Conservation (phyloP, 768 basidiomycete genomes). For the Amanita molliuscula region DNA sequence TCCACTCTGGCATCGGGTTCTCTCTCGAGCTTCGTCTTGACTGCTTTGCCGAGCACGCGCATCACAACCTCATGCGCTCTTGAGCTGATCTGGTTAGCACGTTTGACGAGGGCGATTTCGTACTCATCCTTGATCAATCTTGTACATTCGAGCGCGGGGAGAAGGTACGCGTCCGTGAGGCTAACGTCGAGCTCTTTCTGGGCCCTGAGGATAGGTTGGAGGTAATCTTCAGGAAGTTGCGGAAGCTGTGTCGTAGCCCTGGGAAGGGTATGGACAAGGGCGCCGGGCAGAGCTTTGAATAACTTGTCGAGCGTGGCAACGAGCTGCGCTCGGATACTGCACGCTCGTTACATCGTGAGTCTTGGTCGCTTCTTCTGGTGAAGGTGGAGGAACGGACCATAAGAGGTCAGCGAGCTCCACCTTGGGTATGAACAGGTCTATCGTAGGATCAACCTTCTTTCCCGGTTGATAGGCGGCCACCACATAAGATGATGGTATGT, state of each 20-base stretch:
- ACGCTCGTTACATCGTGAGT: conserved; percentile 55
- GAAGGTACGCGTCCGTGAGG: conserved; percentile 53
- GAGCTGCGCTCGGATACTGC: conserved; percentile 37
- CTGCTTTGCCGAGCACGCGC: conserved; percentile 75
- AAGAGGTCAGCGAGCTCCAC: conserved; percentile 64
- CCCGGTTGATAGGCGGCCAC: conserved; percentile 47
- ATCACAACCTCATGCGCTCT: conserved; percentile 88
- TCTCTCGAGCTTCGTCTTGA: conserved; percentile 42
- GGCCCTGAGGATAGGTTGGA: conserved; percentile 22
- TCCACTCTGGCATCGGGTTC: conserved; percentile 33
- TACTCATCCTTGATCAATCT: conserved; percentile 66
- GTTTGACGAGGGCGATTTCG: conserved; percentile 68
- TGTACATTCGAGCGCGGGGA: conserved; percentile 70
- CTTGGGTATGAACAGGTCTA: conserved; percentile 73
- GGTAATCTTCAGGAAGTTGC: conserved; percentile 30
- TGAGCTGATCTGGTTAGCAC: conserved; percentile 81
- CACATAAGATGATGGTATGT: conserved; percentile 60
- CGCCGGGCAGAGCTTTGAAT: conserved; percentile 38
- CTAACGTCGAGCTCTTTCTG: conserved; percentile 20
- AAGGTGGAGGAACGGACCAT: conserved; percentile 82
- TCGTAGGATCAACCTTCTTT: conserved; percentile 27
- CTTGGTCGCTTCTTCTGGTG: conserved; percentile 38
- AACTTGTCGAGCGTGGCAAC: conserved; percentile 33
- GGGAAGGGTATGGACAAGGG: conserved; percentile 60
- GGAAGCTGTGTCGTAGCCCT: conserved; percentile 42